Percentiles rank a stretch among this genome's conserved stretches.
Evolutionary conservation across 805 yeast genomes (phyloP).

Genomic region (Jamesozyma piceae): DNA sequence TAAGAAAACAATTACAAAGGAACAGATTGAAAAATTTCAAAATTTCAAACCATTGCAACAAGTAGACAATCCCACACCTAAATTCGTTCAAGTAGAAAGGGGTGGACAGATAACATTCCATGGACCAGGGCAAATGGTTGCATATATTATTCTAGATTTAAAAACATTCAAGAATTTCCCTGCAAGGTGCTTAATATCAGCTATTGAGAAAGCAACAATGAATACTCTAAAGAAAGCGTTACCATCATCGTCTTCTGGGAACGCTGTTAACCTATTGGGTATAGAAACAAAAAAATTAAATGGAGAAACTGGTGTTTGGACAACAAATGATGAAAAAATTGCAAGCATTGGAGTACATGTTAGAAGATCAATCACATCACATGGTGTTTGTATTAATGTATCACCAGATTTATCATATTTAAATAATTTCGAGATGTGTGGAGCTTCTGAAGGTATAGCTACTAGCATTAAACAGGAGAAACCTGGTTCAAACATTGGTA

Average conservation of each 20-base stretch:
- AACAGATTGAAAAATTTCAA: slow-evolving; percentile 20
- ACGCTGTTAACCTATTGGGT: background rate
- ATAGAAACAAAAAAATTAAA: slow-evolving; percentile 33
- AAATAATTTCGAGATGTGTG: slow-evolving; percentile 75
- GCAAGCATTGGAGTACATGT: slow-evolving; percentile 88
- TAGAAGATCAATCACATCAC: slow-evolving; percentile 74
- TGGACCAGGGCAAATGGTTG: slow-evolving; percentile 89
- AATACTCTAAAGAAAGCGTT: slow-evolving; percentile 30
- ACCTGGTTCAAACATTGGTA: slow-evolving; percentile 16
- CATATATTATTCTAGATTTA: slow-evolving; percentile 71
- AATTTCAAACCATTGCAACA: slow-evolving; percentile 15
- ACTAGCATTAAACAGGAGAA: slow-evolving; percentile 38
- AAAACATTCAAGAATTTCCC: slow-evolving; percentile 47
- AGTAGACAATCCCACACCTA: slow-evolving; percentile 36
- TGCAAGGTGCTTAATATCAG: slow-evolving; percentile 56
- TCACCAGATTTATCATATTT: slow-evolving; percentile 62
- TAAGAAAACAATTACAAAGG: slow-evolving; percentile 38
- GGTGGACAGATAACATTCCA: slow-evolving; percentile 98
- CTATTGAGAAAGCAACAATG: slow-evolving; percentile 51
- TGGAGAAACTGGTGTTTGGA: slow-evolving; percentile 86
- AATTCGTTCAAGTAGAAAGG: slow-evolving; percentile 67
- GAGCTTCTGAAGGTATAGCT: slow-evolving; percentile 55
- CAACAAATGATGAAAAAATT: slow-evolving; percentile 44
- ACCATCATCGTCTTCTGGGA: background rate
- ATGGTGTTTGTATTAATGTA: slow-evolving; percentile 81